A percentile compares a stretch with the other conserved stretches of the same genome.
phyloP scores from a whole-genome alignment of 306 rosid species.

The Ammopiptanthus mongolicus region DNA sequence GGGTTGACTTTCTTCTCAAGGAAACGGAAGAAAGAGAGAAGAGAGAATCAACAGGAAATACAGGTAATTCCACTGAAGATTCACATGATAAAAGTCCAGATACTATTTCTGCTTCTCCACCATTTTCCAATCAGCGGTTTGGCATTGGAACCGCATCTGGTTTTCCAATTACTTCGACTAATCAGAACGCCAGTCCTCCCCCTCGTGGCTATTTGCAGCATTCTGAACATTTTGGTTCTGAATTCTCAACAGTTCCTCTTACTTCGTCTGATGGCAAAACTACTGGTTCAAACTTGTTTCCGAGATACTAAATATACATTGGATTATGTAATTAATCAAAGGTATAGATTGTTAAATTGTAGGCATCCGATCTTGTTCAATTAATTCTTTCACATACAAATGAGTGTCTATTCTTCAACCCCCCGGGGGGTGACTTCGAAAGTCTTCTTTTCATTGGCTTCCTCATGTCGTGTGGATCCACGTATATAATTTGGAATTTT shows the following conservation, averaged over 20 bases:
- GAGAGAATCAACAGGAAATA: slow-evolving; percentile 42
- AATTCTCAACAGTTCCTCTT: slow-evolving; percentile 80
- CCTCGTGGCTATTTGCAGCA: slow-evolving; percentile 25
- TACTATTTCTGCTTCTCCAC: background rate
- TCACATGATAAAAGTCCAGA: slow-evolving; percentile 18
- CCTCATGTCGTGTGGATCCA: background rate
- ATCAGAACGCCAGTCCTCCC: slow-evolving; percentile 33
- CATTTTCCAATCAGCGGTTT: slow-evolving; percentile 22
- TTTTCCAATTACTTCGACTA: slow-evolving; percentile 23
- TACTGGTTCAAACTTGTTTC: slow-evolving; percentile 31
- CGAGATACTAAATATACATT: slow-evolving; percentile 35
- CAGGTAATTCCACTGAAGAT: slow-evolving; percentile 27
- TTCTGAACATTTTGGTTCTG: slow-evolving; percentile 50
- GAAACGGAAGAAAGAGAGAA: slow-evolving; percentile 73
- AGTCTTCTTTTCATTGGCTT: slow-evolving; percentile 4
- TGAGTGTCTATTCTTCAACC: slow-evolving; percentile 10
- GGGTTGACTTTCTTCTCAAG: slow-evolving; percentile 92
- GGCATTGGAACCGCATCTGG: slow-evolving; percentile 16
- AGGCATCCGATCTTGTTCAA: slow-evolving; percentile 40
- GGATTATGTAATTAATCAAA: slow-evolving; percentile 42
- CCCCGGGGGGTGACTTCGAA: background rate
- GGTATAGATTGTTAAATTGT: slow-evolving; percentile 48
- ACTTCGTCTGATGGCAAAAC: slow-evolving; percentile 46
- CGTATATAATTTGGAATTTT: background rate
- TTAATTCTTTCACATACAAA: slow-evolving; percentile 46